phyloP scores from a whole-genome alignment of 2,329 filamentous ascomycete genomes.

The Trichothecium sympodiale region DNA sequence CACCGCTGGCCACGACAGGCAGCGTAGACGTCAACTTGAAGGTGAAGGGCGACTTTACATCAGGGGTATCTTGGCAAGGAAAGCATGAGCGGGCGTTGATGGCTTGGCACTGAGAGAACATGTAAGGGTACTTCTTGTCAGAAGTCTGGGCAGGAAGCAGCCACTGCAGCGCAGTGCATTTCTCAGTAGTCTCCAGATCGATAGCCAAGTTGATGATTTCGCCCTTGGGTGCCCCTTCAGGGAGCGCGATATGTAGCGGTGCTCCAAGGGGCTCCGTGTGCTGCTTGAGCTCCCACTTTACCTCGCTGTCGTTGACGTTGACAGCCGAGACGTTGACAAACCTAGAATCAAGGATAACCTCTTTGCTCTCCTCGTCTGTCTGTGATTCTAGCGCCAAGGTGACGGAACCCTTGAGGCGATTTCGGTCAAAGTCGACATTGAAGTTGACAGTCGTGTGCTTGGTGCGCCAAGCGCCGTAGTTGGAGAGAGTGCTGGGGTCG shows the following conservation, averaged over 20 bases:
- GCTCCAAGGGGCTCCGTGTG: slow-evolving; percentile 64
- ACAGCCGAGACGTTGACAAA: slow-evolving; percentile 64
- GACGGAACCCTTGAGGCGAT: slow-evolving; percentile 67
- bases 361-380: slow-evolving; percentile 59
- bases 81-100: slow-evolving; percentile 92
- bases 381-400: slow-evolving; percentile 66
- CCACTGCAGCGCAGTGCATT: slow-evolving; percentile 93
- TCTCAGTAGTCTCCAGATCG: slow-evolving; percentile 66
- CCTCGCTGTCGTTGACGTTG: slow-evolving; percentile 50
- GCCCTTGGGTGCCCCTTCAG: slow-evolving; percentile 41
- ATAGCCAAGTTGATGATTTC: slow-evolving; percentile 48
- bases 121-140: slow-evolving; percentile 92
- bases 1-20: slow-evolving; percentile 84
- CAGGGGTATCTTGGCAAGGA: slow-evolving; percentile 94
- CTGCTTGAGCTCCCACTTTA: slow-evolving; percentile 58
- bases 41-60: slow-evolving; percentile 89
- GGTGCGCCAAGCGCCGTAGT: slow-evolving; percentile 81
- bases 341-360: slow-evolving; percentile 84
- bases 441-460: slow-evolving; percentile 75
- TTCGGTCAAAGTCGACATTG: slow-evolving; percentile 71
- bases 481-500: slow-evolving; percentile 84
- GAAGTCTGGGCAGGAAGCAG: slow-evolving; percentile 86
- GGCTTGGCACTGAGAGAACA: slow-evolving; percentile 97
- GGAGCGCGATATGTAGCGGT: slow-evolving; percentile 55
- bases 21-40: slow-evolving; percentile 81